Conservation (phyloP, 1,284 basidiomycete genomes). For the Trametes polyzona region DNA sequence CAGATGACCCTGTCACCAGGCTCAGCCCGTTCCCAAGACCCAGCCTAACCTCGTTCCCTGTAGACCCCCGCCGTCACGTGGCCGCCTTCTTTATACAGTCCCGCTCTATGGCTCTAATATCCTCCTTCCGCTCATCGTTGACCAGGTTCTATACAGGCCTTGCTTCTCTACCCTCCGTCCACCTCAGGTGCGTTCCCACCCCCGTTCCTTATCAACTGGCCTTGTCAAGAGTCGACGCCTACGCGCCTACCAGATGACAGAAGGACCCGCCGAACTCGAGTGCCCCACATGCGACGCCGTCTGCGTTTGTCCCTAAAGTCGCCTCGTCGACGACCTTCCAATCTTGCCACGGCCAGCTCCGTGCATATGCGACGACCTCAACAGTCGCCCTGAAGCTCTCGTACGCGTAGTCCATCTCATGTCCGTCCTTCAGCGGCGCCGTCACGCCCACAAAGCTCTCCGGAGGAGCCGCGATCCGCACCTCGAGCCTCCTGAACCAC, state of each 20-base stretch:
- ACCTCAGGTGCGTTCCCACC: not conserved
- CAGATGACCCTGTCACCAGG: conserved; percentile 32
- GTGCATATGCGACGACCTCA: conserved; percentile 17
- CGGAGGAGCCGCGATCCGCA: conserved; percentile 23
- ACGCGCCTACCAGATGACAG: conserved; percentile 15
- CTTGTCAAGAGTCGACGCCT: not conserved
- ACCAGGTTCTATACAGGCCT: not conserved
- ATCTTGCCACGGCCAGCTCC: conserved; percentile 26
- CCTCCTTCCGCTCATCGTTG: not conserved
- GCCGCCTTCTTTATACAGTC: not conserved
- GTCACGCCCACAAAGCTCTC: conserved; percentile 30
- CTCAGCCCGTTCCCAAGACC: conserved; percentile 16
- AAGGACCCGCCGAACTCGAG: conserved; percentile 34
- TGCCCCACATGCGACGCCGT: conserved; percentile 25
- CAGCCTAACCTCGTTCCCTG: conserved; percentile 19
- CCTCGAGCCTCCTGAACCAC: conserved; percentile 20
- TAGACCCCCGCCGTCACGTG: conserved; percentile 21
- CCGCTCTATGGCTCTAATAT: not conserved
- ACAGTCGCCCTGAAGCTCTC: conserved; percentile 32
- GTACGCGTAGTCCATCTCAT: conserved; percentile 27
- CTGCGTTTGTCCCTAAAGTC: conserved; percentile 14
- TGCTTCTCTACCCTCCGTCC: not conserved
- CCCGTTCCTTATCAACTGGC: not conserved
- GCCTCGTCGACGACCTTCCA: conserved; percentile 29
- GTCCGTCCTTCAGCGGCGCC: conserved; percentile 28